phyloP scores from a whole-genome alignment of 2,329 filamentous ascomycete genomes.

The Penicillium sp. region DNA sequence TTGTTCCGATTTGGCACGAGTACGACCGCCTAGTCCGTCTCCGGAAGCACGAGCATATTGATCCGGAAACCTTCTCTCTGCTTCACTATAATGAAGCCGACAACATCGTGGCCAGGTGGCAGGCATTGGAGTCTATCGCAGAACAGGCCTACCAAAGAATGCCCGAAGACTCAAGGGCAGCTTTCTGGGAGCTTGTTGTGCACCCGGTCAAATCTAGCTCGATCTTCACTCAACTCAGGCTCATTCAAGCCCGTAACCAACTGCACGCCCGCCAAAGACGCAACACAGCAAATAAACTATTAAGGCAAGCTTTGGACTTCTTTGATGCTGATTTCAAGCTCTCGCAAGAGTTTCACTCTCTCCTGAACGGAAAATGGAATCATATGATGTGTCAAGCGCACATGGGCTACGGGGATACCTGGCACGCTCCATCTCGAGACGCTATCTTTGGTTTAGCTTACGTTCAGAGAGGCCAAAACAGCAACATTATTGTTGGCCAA shows the following conservation, averaged over 20 bases:
- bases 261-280: slow-evolving; percentile 61
- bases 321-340: slow-evolving; percentile 63
- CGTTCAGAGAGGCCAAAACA: slow-evolving; percentile 18
- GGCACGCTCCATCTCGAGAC: slow-evolving; percentile 58
- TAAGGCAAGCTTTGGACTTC: slow-evolving; percentile 56
- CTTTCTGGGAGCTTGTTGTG: slow-evolving; percentile 67
- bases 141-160: slow-evolving; percentile 62
- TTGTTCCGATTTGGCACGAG: slow-evolving; percentile 57
- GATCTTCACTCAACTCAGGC: slow-evolving; percentile 60
- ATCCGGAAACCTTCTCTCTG: slow-evolving; percentile 62
- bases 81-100: slow-evolving; percentile 70
- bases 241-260: slow-evolving; percentile 57
- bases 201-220: slow-evolving; percentile 64
- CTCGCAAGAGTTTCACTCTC: slow-evolving; percentile 60
- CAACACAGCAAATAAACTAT: slow-evolving; percentile 60
- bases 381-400: slow-evolving; percentile 64
- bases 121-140: slow-evolving; percentile 56
- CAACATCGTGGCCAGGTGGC: slow-evolving; percentile 60
- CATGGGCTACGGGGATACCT: slow-evolving; percentile 64
- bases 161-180: slow-evolving; percentile 54
- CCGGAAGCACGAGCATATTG: slow-evolving; percentile 66
- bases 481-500: slow-evolving; percentile 19
- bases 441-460: slow-evolving; percentile 32
- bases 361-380: slow-evolving; percentile 66
- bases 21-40: slow-evolving; percentile 63